Percentiles rank a stretch among this genome's conserved stretches.
These are phyloP conservation scores for Endogone sp. DNA, from an alignment of 192 early-diverging fungal genomes.

Conservation along the genomic window DNA sequence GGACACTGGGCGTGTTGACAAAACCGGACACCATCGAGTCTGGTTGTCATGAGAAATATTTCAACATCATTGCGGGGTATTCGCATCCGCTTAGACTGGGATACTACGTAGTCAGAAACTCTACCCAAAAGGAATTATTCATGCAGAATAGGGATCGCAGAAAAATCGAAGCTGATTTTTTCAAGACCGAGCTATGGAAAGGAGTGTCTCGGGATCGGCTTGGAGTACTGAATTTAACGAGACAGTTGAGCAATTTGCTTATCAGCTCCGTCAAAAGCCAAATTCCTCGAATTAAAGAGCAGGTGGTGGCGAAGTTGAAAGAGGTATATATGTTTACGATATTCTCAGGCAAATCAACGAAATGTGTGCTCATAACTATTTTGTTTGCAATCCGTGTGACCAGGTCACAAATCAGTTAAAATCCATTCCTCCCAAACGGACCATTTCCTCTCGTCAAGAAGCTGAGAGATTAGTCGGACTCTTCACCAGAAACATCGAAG, in stretches of 20 bases:
- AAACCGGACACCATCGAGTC: conserved; percentile 59
- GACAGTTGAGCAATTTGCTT: neutral
- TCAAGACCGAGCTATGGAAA: neutral
- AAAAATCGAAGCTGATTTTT: neutral
- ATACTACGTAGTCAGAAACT: conserved; percentile 51
- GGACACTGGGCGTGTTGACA: conserved; percentile 58
- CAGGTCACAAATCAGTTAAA: no score
- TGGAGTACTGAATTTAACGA: neutral
- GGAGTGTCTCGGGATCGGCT: neutral
- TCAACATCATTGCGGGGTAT: conserved; percentile 44
- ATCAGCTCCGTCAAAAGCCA: neutral
- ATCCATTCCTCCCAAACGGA: no score
- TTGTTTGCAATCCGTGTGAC: no score
- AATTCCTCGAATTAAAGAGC: neutral
- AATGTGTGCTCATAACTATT: no score
- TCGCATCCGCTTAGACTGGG: conserved; percentile 42
- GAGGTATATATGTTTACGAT: neutral
- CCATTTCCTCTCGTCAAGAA: neutral
- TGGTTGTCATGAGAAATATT: conserved; percentile 46
- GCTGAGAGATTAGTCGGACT: neutral
- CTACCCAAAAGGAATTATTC: conserved; percentile 9
- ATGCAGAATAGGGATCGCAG: neutral
- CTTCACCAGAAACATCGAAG: neutral
- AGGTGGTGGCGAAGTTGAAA: neutral
- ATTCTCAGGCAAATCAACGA: no score